Evolutionary conservation across 2,329 filamentous ascomycete species (phyloP).

Genomic region (Niveomyces coronatus): DNA sequence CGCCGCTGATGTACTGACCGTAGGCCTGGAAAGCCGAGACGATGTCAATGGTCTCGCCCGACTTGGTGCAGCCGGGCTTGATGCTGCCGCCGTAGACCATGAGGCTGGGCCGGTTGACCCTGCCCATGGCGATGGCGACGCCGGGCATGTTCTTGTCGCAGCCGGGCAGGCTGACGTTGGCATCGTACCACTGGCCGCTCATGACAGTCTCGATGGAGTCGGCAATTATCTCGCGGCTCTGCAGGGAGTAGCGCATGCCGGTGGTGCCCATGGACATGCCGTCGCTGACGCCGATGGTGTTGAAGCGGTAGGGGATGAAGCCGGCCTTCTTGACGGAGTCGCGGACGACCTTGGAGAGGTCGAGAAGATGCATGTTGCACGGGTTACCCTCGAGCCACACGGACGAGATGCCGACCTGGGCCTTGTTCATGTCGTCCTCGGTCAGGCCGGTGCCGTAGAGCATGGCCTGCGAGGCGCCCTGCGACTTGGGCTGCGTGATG

Average conservation of each 20-base stretch:
- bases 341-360: slow-evolving; percentile 68
- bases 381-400: slow-evolving; percentile 98
- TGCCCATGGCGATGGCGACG: slow-evolving; percentile 85
- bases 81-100: slow-evolving; percentile 99
- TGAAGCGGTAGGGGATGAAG: slow-evolving; percentile 92
- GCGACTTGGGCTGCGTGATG: slow-evolving; percentile 95
- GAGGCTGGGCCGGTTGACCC: slow-evolving; percentile 84
- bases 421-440: slow-evolving; percentile 85
- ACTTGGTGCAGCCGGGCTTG: slow-evolving; percentile 73
- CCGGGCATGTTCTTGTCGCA: slow-evolving; percentile 99
- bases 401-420: slow-evolving; percentile 94
- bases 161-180: slow-evolving; percentile 89
- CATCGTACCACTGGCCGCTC: slow-evolving; percentile 98
- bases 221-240: slow-evolving; percentile 92
- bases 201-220: slow-evolving; percentile 99
- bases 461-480: slow-evolving; percentile 98
- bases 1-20: slow-evolving; percentile 83
- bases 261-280: slow-evolving; percentile 97
- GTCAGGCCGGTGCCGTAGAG: slow-evolving; percentile 87
- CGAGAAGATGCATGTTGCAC: slow-evolving; percentile 97
- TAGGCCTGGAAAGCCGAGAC: slow-evolving; percentile 98
- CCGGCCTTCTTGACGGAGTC: slow-evolving; percentile 57
- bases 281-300: slow-evolving; percentile 96
- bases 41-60: slow-evolving; percentile 75
- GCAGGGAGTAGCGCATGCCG: slow-evolving; percentile 91